Conservation (phyloP, 2,329 filamentous ascomycete species). For the Spiromastix sp. region DNA sequence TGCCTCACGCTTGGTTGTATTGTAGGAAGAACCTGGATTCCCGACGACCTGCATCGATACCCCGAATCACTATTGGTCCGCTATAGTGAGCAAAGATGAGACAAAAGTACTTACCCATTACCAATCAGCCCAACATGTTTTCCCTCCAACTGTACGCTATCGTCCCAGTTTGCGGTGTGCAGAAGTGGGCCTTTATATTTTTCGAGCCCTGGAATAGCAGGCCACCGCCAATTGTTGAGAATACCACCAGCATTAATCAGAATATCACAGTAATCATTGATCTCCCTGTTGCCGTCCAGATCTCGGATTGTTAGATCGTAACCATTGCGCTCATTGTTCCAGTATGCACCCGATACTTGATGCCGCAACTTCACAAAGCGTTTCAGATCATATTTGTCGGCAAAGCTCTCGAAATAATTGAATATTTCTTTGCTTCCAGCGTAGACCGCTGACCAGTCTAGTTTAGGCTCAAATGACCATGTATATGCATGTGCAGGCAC, state of each 20-base stretch:
- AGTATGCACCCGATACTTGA: conserved; percentile 27
- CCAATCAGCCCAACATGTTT: conserved; percentile 19
- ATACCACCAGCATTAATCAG: conserved; percentile 30
- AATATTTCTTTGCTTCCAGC: conserved; percentile 32
- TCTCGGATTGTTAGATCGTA: conserved; percentile 26
- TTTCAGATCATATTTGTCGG: conserved; percentile 31
- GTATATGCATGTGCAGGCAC: conserved; percentile 34
- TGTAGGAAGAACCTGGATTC: conserved; percentile 30
- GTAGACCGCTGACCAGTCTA: conserved; percentile 33
- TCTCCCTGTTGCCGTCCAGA: conserved; percentile 8
- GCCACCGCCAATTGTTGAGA: conserved; percentile 35
- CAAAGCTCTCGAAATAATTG: conserved; percentile 30
- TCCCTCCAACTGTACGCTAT: conserved; percentile 20
- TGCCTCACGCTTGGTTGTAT: conserved; percentile 28
- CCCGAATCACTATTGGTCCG: too few species aligned
- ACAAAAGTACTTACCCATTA: conserved; percentile 16
- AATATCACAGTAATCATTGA: conserved; percentile 21
- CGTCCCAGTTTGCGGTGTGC: conserved; percentile 35
- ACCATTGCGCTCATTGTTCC: conserved; percentile 25
- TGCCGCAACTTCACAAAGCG: conserved; percentile 28
- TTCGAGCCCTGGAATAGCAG: conserved; percentile 35
- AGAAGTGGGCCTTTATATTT: conserved; percentile 35
- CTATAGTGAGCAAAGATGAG: too few species aligned
- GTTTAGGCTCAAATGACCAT: conserved; percentile 29
- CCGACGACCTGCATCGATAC: conserved; percentile 26